Conservation (phyloP, 2,329 filamentous ascomycete species). For the Trichoderma endophyticum region DNA sequence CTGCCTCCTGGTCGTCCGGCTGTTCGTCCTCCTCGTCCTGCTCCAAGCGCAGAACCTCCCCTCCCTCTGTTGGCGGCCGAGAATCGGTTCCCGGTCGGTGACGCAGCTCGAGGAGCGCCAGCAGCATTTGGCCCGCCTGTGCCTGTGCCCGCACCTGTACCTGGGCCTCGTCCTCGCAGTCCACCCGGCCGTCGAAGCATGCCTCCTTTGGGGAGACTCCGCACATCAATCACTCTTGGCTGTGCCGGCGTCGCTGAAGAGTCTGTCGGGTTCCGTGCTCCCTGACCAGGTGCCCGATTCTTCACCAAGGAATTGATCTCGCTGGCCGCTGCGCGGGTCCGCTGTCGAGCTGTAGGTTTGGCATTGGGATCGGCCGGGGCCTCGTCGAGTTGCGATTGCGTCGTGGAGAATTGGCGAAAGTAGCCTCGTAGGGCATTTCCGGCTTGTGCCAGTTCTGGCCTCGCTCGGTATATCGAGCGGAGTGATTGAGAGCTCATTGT, state of each 20-base stretch:
- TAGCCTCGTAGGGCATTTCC: conserved; percentile 32
- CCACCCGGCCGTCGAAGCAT: conserved; percentile 28
- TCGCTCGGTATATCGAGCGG: conserved; percentile 37
- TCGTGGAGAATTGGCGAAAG: conserved; percentile 40
- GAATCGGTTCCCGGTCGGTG: conserved; percentile 22
- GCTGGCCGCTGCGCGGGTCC: conserved; percentile 34
- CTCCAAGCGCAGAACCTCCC: conserved; percentile 19
- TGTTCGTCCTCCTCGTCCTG: conserved; percentile 22
- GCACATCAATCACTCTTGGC: conserved; percentile 40
- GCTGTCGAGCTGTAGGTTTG: conserved; percentile 28
- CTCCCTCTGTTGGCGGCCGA: conserved; percentile 16
- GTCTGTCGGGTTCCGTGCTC: not conserved
- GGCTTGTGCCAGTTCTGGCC: conserved; percentile 34
- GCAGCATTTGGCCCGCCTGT: not conserved
- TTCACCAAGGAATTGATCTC: conserved; percentile 34
- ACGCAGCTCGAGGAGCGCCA: conserved; percentile 6
- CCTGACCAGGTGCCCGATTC: conserved; percentile 17
- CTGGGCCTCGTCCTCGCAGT: conserved; percentile 22
- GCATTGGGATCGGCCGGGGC: conserved; percentile 19
- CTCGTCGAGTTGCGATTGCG: conserved; percentile 34
- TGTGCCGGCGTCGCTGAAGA: conserved; percentile 19
- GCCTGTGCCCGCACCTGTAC: conserved; percentile 5
- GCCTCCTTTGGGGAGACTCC: conserved; percentile 35
- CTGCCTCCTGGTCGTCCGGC: conserved; percentile 21
- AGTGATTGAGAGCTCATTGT: conserved; percentile 39